phyloP scores from a whole-genome alignment of 306 rosid genomes.

The Vigna angularis region DNA sequence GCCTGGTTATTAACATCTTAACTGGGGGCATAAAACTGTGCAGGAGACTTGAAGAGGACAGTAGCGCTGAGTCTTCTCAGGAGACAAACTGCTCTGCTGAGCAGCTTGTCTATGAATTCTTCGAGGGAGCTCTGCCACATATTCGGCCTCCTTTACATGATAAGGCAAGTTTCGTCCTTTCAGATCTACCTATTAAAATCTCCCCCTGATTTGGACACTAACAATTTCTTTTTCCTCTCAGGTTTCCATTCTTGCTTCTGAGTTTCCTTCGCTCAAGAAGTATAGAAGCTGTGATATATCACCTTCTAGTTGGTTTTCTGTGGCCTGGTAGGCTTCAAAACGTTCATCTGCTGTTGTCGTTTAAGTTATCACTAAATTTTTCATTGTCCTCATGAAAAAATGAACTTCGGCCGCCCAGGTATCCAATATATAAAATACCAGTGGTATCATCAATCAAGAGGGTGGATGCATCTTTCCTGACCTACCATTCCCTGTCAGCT shows the following conservation, averaged over 20 bases:
- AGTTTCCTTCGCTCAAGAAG: constrained; percentile 53
- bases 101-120: constrained; percentile 52
- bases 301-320: constrained; percentile 70
- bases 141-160: constrained; percentile 61
- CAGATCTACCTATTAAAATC: background rate
- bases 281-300: constrained; percentile 62
- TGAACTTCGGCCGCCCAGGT: constrained; percentile 55
- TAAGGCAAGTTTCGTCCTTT: constrained; percentile 52
- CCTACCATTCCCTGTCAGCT: constrained; percentile 61
- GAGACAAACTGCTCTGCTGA: constrained; percentile 56
- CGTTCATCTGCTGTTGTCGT: constrained; percentile 14
- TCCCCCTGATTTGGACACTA: constrained; percentile 26
- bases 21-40: constrained; percentile 32
- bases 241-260: constrained; percentile 58
- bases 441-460: constrained; percentile 55
- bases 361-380: background rate
- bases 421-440: constrained; percentile 72
- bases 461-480: constrained; percentile 66
- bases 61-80: constrained; percentile 52
- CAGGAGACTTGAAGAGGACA: constrained; percentile 55
- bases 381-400: constrained; percentile 22
- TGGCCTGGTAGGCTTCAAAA: constrained; percentile 61
- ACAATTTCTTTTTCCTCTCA: constrained; percentile 39
- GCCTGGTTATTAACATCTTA: background rate
- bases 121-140: constrained; percentile 61